Evolutionary conservation across 495 filamentous ascomycete genomes (phyloP).

Genomic region (Aspergillus ellipticus): DNA sequence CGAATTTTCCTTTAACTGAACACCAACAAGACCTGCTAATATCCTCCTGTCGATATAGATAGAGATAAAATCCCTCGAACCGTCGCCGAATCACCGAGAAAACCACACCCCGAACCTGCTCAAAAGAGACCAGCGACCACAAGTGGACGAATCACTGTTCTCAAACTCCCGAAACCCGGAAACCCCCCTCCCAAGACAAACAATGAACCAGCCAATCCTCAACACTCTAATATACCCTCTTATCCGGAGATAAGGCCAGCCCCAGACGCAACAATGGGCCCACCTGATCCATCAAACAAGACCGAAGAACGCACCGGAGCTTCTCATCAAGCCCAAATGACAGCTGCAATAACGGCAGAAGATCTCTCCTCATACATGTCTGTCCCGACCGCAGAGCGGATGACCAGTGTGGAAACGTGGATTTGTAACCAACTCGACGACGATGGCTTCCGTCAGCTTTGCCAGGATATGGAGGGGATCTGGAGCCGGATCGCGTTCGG

Average conservation of each 20-base stretch:
- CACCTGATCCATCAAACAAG: background rate
- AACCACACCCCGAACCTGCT: background rate
- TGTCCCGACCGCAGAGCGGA: conserved; percentile 32
- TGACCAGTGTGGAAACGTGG: conserved; percentile 36
- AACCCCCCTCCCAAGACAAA: background rate
- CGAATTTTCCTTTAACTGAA: no score
- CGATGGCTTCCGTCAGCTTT: conserved; percentile 40
- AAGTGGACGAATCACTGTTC: background rate
- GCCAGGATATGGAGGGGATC: conserved; percentile 40
- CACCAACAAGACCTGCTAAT: background rate
- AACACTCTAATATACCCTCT: background rate
- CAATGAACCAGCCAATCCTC: background rate
- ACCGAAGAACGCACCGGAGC: background rate
- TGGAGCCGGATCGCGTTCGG: conserved; percentile 46
- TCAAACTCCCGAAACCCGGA: background rate
- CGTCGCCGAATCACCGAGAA: background rate
- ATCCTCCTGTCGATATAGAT: background rate
- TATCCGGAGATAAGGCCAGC: background rate
- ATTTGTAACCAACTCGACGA: conserved; percentile 44
- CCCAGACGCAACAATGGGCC: background rate
- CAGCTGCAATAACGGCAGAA: conserved; percentile 9
- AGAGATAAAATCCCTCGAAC: background rate
- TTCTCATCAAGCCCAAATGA: background rate
- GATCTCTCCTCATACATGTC: conserved; percentile 34
- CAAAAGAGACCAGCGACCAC: conserved; percentile 2